phyloP scores from a whole-genome alignment of 495 filamentous ascomycete genomes.

The Neurospora hispaniola region DNA sequence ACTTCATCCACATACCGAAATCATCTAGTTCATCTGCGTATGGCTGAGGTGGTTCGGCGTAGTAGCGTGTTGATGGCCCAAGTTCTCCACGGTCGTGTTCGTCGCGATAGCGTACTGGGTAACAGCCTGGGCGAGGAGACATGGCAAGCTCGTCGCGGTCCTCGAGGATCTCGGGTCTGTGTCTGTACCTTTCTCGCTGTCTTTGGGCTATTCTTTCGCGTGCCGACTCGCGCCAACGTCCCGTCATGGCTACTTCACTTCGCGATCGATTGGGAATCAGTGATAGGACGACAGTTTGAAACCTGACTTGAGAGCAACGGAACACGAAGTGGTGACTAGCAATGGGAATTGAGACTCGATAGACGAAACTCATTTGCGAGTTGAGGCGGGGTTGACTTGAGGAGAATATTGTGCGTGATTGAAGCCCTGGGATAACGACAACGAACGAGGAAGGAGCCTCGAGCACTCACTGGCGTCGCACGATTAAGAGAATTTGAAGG shows the following conservation, averaged over 20 bases:
- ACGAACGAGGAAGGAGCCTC: background rate
- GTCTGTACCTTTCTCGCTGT: background rate
- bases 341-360: background rate
- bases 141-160: background rate
- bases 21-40: slow-evolving; percentile 18
- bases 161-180: background rate
- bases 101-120: background rate
- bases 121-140: background rate
- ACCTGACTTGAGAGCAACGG: background rate
- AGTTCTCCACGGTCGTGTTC: background rate
- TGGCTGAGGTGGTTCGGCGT: background rate
- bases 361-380: background rate
- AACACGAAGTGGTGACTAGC: background rate
- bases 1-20: slow-evolving; percentile 19
- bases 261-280: background rate
- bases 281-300: background rate
- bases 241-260: background rate
- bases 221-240: background rate
- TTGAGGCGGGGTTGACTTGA: background rate
- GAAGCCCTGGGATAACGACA: background rate
- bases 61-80: background rate
- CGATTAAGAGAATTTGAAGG: background rate
- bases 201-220: background rate
- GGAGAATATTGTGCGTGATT: background rate
- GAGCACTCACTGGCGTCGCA: background rate